Evolutionary conservation across 441 rosid genomes (phyloP), one percentile per base, ranked within the genome.

Genomic region (Erodium trifolium): DNA sequence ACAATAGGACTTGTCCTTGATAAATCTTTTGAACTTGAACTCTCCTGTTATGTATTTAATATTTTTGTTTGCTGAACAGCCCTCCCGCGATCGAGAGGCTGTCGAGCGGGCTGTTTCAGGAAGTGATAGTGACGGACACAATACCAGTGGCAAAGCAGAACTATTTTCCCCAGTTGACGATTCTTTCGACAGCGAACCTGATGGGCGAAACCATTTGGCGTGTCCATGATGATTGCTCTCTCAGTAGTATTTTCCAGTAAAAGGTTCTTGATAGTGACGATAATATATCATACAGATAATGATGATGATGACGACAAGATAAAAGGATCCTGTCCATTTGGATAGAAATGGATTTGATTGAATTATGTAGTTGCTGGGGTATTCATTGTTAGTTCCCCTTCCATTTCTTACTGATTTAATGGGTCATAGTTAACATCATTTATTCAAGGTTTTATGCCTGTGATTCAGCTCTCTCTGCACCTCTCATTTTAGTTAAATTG

Each of bases 151-250:
- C 85, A 2, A 87, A 88, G 78, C 78, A 83, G 81, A 88, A 88
- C 69, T 83, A 83, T 78, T 88, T 88, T 75, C 89, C 89, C 1
- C 87, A 88, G 82, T 69, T 88, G 47, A 88, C 88, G 10, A 78
- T 88, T 13, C 81, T 88, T 12, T 83, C 93, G 1, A 85, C 86
- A 69, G 90, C 93, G 18, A 88, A 88, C 76, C 81, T 88, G 49
- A 68, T 88, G 51, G 90, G 90, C 68, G 90, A 88, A 78, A 88
- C 93, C 41, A 88, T 88, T 67, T 88, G 90, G 93, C 90, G 90
- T 41, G 85, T 88, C 69, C 93, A 88, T 67, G 93, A 83, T 76
- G 93, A 88, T 72, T 79, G 84, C 80, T 88, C 93, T 39, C 87
- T 88, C 55, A 88, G 89, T 73, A 86, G 93, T 69, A 88, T 88